These are phyloP conservation scores for Cercospora beticola DNA, from an alignment of 2,329 filamentous ascomycete species.

Conservation along the genomic window DNA sequence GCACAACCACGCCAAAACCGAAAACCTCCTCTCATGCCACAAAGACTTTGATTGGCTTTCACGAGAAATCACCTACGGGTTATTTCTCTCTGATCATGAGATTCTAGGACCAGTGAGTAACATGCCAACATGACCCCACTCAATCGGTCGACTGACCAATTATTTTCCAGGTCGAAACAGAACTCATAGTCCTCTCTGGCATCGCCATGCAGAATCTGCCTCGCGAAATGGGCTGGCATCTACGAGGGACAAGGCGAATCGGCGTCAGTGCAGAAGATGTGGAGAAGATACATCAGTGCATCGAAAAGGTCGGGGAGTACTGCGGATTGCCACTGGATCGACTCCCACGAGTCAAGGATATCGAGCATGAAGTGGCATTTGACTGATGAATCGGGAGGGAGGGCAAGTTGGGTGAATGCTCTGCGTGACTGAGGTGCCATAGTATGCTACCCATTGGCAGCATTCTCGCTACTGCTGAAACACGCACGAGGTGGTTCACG, in stretches of 20 bases:
- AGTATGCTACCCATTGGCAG: background rate
- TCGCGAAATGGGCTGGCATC: conserved; percentile 57
- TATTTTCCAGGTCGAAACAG: conserved; percentile 45
- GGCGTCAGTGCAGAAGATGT: conserved; percentile 50
- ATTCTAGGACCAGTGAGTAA: conserved; percentile 50
- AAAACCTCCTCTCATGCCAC: conserved; percentile 45
- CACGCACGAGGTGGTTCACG: background rate
- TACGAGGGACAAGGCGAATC: conserved; percentile 51
- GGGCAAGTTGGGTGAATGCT: background rate
- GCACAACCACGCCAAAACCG: conserved; percentile 46
- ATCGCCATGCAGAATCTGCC: conserved; percentile 61
- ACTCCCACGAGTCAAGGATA: conserved; percentile 42
- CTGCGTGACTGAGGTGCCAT: background rate
- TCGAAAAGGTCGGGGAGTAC: conserved; percentile 41
- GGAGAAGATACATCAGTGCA: conserved; percentile 45
- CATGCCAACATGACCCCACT: background rate
- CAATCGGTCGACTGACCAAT: background rate
- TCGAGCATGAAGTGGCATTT: conserved; percentile 43
- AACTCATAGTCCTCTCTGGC: conserved; percentile 54
- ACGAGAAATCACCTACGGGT: conserved; percentile 57
- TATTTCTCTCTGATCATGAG: conserved; percentile 57
- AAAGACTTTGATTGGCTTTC: conserved; percentile 55
- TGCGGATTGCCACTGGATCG: conserved; percentile 38
- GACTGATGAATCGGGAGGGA: background rate
- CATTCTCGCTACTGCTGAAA: background rate